Percentiles rank a stretch among this genome's conserved stretches.
Conservation (phyloP, 2,329 filamentous ascomycete species). For the Corinectria fuckeliana region DNA sequence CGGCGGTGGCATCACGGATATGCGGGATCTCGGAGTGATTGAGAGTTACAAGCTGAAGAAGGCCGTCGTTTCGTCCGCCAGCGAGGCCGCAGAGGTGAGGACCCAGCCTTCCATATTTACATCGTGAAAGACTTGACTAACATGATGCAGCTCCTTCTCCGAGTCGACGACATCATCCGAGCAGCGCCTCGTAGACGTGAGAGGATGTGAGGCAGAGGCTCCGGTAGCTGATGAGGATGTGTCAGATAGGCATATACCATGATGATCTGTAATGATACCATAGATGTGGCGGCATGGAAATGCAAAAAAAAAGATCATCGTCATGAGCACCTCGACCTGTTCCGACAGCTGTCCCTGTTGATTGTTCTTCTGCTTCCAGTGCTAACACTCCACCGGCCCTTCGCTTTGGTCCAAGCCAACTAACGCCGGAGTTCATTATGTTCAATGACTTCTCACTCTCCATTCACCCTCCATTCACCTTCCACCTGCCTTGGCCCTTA, state of each 20-base stretch:
- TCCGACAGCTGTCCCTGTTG: too few species aligned
- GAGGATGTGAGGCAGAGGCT: constrained; percentile 43
- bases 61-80: constrained; percentile 95
- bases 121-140: constrained; percentile 26
- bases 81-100: constrained; percentile 92
- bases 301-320: constrained; percentile 39
- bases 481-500: not conserved
- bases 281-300: constrained; percentile 42
- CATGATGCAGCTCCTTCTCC: constrained; percentile 74
- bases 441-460: not conserved
- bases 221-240: constrained; percentile 30
- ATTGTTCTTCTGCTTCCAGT: too few species aligned
- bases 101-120: not conserved
- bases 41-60: constrained; percentile 99
- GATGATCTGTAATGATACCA: constrained; percentile 49
- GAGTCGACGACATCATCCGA: constrained; percentile 98
- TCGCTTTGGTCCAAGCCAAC: not conserved
- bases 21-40: constrained; percentile 93
- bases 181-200: constrained; percentile 74
- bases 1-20: constrained; percentile 91
- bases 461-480: not conserved
- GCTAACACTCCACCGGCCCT: not conserved
- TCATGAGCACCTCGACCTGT: constrained; percentile 32
- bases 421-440: not conserved
- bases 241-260: constrained; percentile 39